Conservation (phyloP, 768 basidiomycete species). For the Kwoniella shandongensis region DNA sequence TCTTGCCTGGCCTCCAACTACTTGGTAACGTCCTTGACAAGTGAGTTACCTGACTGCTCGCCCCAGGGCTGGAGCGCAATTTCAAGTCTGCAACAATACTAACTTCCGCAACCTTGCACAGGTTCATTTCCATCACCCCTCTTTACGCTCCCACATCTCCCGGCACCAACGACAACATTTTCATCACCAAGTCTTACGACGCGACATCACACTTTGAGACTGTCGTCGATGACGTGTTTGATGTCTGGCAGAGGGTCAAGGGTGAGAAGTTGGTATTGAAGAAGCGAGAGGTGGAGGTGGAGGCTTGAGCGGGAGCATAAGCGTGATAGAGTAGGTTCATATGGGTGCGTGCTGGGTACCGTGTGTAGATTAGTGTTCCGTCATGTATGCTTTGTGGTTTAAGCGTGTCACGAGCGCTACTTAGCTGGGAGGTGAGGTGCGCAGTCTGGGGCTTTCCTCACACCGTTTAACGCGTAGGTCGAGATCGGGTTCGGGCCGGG, state of each 20-base stretch:
- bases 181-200: slow-evolving; percentile 96
- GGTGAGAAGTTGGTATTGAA: slow-evolving; percentile 51
- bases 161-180: slow-evolving; percentile 84
- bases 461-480: too few species aligned
- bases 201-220: slow-evolving; percentile 99
- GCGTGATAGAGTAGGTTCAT: too few species aligned
- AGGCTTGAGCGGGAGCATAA: slow-evolving; percentile 32
- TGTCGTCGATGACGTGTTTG: slow-evolving; percentile 93
- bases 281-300: slow-evolving; percentile 51
- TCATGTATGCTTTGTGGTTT: too few species aligned
- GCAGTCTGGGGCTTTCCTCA: too few species aligned
- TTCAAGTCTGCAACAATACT: too few species aligned
- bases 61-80: too few species aligned
- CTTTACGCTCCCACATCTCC: slow-evolving; percentile 83
- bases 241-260: slow-evolving; percentile 86
- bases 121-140: slow-evolving; percentile 85
- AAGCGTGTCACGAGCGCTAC: too few species aligned
- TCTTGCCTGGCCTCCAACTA: slow-evolving; percentile 84
- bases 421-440: too few species aligned
- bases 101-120: too few species aligned
- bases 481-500: too few species aligned
- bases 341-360: too few species aligned
- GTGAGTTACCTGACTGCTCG: slow-evolving; percentile 65
- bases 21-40: slow-evolving; percentile 92
- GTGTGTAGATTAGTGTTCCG: too few species aligned